phyloP scores from a whole-genome alignment of 169 alveolate genomes.

The Eimeria sp. region DNA sequence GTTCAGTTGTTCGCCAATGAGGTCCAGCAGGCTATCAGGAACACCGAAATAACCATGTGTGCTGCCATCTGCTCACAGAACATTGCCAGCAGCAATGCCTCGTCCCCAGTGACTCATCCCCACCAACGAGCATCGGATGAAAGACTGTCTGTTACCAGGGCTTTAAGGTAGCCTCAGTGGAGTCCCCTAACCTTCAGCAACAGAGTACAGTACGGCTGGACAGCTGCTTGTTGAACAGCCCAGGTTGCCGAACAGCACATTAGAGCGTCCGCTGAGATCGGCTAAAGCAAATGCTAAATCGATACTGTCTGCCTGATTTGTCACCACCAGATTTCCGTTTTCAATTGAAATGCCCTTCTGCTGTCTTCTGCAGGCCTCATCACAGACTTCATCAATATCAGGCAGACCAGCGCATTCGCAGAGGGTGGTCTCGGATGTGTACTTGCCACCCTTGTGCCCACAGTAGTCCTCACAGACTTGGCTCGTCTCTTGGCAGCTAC shows the following conservation, averaged over 20 bases:
- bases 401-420: constrained; percentile 22
- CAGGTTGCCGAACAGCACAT: constrained; percentile 22
- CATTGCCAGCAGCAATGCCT: neutral
- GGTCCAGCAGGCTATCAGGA: constrained; percentile 9
- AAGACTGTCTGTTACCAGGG: neutral
- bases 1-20: constrained; percentile 13
- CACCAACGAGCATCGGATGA: neutral
- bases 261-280: constrained; percentile 41
- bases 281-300: neutral
- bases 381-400: neutral
- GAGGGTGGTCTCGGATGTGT: constrained; percentile 40
- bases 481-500: constrained; percentile 15
- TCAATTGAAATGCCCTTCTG: constrained; percentile 21
- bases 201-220: neutral
- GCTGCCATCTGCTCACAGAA: constrained; percentile 33
- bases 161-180: neutral
- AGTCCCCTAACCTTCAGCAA: neutral
- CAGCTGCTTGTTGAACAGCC: neutral
- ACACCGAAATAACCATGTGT: constrained; percentile 40
- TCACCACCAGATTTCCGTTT: neutral
- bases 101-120: neutral
- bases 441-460: constrained; percentile 48
- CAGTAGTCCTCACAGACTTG: constrained; percentile 36
- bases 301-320: neutral
- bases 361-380: neutral